Base-by-base conservation (phyloP, 2,329 filamentous ascomycete species). In the Xylariaceae sp. region DNA sequence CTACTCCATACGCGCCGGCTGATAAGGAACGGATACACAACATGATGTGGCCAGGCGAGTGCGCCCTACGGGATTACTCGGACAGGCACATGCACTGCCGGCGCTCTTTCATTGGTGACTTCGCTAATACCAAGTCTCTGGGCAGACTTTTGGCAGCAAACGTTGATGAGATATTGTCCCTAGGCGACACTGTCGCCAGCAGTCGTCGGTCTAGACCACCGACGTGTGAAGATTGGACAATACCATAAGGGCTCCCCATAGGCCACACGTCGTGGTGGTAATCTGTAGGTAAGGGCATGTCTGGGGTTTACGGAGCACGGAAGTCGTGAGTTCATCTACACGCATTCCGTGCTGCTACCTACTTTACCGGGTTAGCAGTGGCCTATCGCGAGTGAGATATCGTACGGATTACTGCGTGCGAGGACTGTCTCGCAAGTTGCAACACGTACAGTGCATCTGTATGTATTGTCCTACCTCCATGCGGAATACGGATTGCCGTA, bases 81-180 rank as follows among this genome's bases (percentile, higher is more conserved):
- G 49, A 10, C 49, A 7, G 49, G 23, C 49, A 15, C 49, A 23
- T 47, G 39, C 15, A 60, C 47, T 30, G 13, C 47, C 47, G 45
- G 15, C 49, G 54, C 37, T 13, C n/a, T 13, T 23, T 60, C 44
- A 60, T 62, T 60, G 58, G 58, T 50, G 49, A 35, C 10, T 45
- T 34, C 59, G n/a, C 42, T 13, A 52, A 56, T 49, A 51, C 57
- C 55, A 58, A 58, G 50, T 51, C 11, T 53, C 61, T 56, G 48
- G 59, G 57, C 53, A 51, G 4, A 51, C 37, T 42, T 51, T n/a
- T 49, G 53, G 44, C 49, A 51, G 18, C 49, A 15, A 51, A 35
- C 49, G 7, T 51, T 30, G 13, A 45, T 45, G 10, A 45, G 2
- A 35, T 35, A n/a, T 50, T 34, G 45, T 50, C 13, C 50, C 61